Base-by-base conservation (phyloP, 306 rosid genomes). In the Herpetospermum pedunculosum region DNA sequence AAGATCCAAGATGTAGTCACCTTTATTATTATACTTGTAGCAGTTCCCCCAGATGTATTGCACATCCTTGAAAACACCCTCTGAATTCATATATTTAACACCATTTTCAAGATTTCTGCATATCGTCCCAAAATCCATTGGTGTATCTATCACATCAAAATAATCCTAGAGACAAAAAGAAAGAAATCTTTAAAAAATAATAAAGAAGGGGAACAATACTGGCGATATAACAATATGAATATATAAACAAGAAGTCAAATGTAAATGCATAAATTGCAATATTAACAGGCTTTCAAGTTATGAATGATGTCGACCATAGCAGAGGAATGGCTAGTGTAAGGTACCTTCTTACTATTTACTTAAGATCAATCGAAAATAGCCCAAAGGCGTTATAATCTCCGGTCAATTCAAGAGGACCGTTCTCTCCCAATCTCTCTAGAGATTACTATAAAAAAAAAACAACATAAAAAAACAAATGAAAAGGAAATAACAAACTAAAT, bases 41-140 rank as follows among this genome's bases (percentile, higher is more conserved):
- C 98, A 94, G 77, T 94, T 91, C 83, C 84, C 89, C 97, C 98
- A 94, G 72, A 94, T 87, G 85, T 88, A 94, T 71, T 82, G 88
- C 44, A 94, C 92, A 83, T 91, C 98, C 78, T 83, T 91, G 81
- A 77, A 94, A 26, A 91, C 98, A 76, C 85, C 95, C 85, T 83
- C 92, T 0, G 97, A 89, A 80, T 87, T 89, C 84, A 44, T 72
- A 83, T 94, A 94, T 83, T 91, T 91, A 34, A 68, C 77, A 77
- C 90, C 84, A 71, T 75, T 81, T 85, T 94, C 98, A 38, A 94
- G 91, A 73, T 88, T 88, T 81, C 80, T 83, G 87, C 96, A 88
- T 77, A 91, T 84, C 18, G 97, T 94, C 77, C 98, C 97, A 78
- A 94, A 94, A 85, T 94, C 98, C 97, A 94, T 94, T 38, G 98